A percentile compares a stretch with the other conserved stretches of the same genome.
These are phyloP conservation scores for Naganishia vishniacii DNA, from an alignment of 768 basidiomycete species.

Conservation along the genomic window DNA sequence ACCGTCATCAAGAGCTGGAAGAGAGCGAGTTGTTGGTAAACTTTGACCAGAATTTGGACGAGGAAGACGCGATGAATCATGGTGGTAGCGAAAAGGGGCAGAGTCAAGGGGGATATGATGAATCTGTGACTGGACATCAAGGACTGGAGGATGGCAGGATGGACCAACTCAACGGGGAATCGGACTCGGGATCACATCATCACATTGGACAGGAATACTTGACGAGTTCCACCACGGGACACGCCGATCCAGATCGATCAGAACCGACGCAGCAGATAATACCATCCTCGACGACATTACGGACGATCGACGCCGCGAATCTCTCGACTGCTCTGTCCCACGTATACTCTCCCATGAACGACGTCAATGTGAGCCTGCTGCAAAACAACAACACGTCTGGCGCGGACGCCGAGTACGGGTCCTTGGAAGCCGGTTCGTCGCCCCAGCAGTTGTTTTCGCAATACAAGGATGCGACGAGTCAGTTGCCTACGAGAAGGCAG, in stretches of 20 bases:
- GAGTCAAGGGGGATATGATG: neutral
- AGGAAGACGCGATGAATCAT: no score
- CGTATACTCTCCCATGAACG: neutral
- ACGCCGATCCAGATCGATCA: no score
- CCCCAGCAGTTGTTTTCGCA: neutral
- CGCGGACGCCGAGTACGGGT: neutral
- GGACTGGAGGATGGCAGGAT: neutral
- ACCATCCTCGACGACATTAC: no score
- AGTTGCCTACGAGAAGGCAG: constrained; percentile 22
- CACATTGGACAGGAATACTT: no score
- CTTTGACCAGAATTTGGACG: no score
- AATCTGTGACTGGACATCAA: neutral
- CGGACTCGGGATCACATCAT: no score
- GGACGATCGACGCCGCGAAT: no score
- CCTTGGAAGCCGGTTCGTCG: neutral
- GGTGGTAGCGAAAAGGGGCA: no score
- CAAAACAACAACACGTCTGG: neutral
- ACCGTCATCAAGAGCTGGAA: no score
- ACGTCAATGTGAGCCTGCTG: neutral
- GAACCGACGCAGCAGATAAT: no score
- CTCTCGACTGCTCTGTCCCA: neutral
- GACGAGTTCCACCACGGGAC: no score
- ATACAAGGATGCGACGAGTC: constrained; percentile 11
- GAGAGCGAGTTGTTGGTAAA: no score
- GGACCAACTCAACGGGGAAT: neutral